phyloP scores from a whole-genome alignment of 139 green algal species.

The Haematococcus sp. region DNA sequence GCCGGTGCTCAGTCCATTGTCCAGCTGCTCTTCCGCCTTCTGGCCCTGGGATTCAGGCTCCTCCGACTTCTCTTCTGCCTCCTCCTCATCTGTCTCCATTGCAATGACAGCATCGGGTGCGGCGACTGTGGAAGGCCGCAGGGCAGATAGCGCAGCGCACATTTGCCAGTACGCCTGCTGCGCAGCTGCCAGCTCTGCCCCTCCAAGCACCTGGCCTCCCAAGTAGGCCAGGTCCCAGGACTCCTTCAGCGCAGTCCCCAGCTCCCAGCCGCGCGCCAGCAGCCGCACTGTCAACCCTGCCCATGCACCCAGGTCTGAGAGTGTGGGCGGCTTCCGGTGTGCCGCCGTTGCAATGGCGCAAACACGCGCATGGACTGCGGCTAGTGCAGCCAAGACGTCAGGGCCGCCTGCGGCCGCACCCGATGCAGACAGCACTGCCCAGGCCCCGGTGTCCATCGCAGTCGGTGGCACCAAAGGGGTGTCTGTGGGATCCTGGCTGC shows the following conservation, averaged over 20 bases:
- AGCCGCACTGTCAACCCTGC: constrained; percentile 49
- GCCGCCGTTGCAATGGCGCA: constrained; percentile 6
- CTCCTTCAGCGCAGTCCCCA: constrained; percentile 34
- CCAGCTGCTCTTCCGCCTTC: too few relatives aligned
- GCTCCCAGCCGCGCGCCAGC: constrained; percentile 49
- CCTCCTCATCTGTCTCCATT: too few relatives aligned
- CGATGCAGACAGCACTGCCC: constrained; percentile 3
- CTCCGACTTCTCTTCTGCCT: too few relatives aligned
- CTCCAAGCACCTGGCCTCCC: constrained; percentile 1
- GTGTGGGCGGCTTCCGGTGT: constrained; percentile 40
- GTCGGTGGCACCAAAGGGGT: not conserved
- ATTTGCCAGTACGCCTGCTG: not conserved
- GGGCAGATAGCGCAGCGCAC: too few relatives aligned
- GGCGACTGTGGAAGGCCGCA: too few relatives aligned
- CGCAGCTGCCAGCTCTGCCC: not conserved
- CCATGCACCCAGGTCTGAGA: constrained; percentile 59
- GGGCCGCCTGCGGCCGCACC: constrained; percentile 10
- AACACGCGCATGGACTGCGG: constrained; percentile 38
- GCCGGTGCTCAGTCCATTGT: too few relatives aligned
- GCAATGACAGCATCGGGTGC: too few relatives aligned
- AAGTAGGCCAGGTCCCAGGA: constrained; percentile 62
- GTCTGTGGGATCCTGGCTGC: not conserved
- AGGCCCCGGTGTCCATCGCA: not conserved
- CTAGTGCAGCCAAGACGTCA: constrained; percentile 43
- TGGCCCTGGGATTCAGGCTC: too few relatives aligned